phyloP scores from a whole-genome alignment of 495 filamentous ascomycete genomes.

The Aspergillus panamensis region DNA sequence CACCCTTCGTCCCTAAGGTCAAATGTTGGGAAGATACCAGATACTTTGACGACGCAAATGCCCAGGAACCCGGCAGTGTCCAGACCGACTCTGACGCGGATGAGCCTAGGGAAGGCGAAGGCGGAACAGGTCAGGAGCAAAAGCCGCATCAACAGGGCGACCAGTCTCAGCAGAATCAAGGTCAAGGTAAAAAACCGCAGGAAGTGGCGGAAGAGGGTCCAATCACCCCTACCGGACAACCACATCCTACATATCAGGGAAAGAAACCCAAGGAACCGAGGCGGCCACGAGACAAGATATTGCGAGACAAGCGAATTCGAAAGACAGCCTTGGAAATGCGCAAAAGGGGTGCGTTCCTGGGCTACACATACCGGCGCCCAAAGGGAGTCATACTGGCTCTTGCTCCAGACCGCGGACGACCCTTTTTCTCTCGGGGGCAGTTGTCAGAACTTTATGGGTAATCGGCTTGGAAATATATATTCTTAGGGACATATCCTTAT shows the following conservation, averaged over 20 bases:
- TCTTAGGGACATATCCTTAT: not conserved
- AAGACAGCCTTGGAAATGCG: slow-evolving; percentile 69
- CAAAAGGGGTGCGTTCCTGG: slow-evolving; percentile 76
- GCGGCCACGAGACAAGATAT: slow-evolving; percentile 71
- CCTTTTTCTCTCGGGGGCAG: slow-evolving; percentile 24
- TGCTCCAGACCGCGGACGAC: slow-evolving; percentile 31
- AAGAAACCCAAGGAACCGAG: slow-evolving; percentile 55
- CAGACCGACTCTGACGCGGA: slow-evolving; percentile 25
- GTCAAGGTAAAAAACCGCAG: not conserved
- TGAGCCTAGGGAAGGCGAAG: slow-evolving; percentile 11
- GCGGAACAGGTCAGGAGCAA: slow-evolving; percentile 10
- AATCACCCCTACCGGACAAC: not conserved
- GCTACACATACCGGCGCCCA: slow-evolving; percentile 80
- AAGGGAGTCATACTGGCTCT: slow-evolving; percentile 37
- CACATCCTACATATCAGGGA: slow-evolving; percentile 13
- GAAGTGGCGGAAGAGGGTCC: slow-evolving; percentile 1
- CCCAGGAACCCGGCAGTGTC: slow-evolving; percentile 49
- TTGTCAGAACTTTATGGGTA: slow-evolving; percentile 30
- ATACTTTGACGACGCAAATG: slow-evolving; percentile 80
- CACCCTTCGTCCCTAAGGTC: slow-evolving; percentile 75
- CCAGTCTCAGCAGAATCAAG: slow-evolving; percentile 14
- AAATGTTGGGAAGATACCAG: slow-evolving; percentile 73
- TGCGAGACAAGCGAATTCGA: slow-evolving; percentile 65
- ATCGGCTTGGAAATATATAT: not conserved
- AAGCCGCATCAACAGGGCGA: slow-evolving; percentile 3